Base-by-base conservation (phyloP, 768 basidiomycete genomes). In the Suillus americanus region DNA sequence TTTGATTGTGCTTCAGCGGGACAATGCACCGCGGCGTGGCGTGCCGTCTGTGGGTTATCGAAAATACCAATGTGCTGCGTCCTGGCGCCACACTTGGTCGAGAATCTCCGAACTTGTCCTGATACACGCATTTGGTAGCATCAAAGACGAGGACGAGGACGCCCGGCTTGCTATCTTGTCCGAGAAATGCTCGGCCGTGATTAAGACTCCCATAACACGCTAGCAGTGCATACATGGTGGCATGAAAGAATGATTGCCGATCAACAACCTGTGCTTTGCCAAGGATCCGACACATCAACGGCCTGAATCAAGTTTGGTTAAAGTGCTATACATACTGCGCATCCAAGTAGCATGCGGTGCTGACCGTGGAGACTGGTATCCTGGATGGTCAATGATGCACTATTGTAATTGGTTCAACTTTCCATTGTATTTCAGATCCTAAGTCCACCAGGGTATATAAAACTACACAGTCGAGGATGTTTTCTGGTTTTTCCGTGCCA, bases 321-420 rank as follows among this genome's bases (percentile, higher is more conserved):
- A 59, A 59, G 57, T 59, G 57, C 10, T 41, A 12, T 41, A 41
- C 57, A 12, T 41, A 41, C 57, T 59, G 57, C 38, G 57, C 38
- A 59, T 59, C 12, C 18, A 16, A 59, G 25, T 10, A 28, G 2
- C 6, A 41, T 59, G 56, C 56, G 0, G 37, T 57, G 56, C 16
- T 40, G 56, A 18, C 14, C 55, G 9, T 25, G 55, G 55, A 25
- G 37, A 25, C 38, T 28, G 16, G 35, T 6, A 38, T 37, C 37
- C 38, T 6, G 25, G 25, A 30, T 28, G 20, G n/a, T 54, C 30
- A 12, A 33, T n/a, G 6, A 41, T 28, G 57, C 25, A 38, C 18
- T 23, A 25, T 57, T 33, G 30, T 12, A 8, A 2, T 51, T 18
- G 50, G 12, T 53, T 20, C 28, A 53, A n/a, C 12, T 33, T 54